Evolutionary conservation across 1,139 yeast species (phyloP).

Genomic region (Debaryomyces subglobosus): DNA sequence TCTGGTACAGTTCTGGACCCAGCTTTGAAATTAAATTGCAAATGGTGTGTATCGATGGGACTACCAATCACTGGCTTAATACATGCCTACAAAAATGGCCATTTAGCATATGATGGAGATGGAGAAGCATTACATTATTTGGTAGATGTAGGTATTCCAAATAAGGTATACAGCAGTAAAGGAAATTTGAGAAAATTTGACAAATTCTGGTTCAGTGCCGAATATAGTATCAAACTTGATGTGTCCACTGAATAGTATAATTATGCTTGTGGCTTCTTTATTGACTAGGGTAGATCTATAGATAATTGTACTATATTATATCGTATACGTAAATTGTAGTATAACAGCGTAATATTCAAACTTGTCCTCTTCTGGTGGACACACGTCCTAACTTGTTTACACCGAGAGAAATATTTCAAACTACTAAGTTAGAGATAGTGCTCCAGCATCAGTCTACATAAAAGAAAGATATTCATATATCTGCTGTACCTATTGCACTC

Average conservation of each 20-base stretch:
- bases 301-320: slow-evolving; percentile 2
- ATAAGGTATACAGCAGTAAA: slow-evolving; percentile 42
- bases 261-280: background rate
- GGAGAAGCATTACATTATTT: slow-evolving; percentile 56
- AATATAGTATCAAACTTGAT: slow-evolving; percentile 32
- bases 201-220: slow-evolving; percentile 47
- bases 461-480: background rate
- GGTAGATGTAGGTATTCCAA: slow-evolving; percentile 78
- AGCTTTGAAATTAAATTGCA: slow-evolving; percentile 36
- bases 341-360: slow-evolving; percentile 1
- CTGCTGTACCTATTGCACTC: background rate
- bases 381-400: background rate
- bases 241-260: slow-evolving; percentile 15
- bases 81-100: slow-evolving; percentile 59
- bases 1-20: slow-evolving; percentile 59
- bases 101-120: slow-evolving; percentile 24
- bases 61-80: slow-evolving; percentile 70
- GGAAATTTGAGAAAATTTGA: slow-evolving; percentile 49
- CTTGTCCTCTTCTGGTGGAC: background rate
- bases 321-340: slow-evolving; percentile 6
- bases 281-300: slow-evolving; percentile 3
- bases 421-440: background rate
- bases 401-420: slow-evolving; percentile 7
- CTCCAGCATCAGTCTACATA: background rate
- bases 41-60: slow-evolving; percentile 71